Base-by-base conservation (phyloP, 768 basidiomycete species). In the Boletus sp. region DNA sequence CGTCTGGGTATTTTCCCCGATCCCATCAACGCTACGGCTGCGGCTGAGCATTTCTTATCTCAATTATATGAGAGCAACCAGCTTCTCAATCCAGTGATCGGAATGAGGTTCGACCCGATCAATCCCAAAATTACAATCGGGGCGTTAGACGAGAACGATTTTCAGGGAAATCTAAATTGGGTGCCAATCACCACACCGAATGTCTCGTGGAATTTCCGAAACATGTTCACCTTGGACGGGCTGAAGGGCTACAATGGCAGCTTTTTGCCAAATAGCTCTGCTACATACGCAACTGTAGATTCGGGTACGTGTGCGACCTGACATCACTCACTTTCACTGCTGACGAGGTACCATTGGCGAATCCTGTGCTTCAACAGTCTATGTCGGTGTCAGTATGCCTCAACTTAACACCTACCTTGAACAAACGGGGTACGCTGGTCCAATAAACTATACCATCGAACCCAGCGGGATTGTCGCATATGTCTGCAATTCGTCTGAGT, bases 121-220 rank as follows among this genome's bases (percentile, higher is more conserved):
- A 50, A 68, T 29, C 69, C 67, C 8, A 71, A 63, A 32, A 57
- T 68, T n/a, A 68, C 67, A 4, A 68, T 68, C 15, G 67, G 69
- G 6, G 64, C 55, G 6, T 48, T 68, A 45, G 67, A 71, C 33
- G 50, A 56, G 30, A 60, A 46, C 7, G 66, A 68, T 52, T 63
- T 57, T 40, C 50, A 65, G 15, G 69, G 64, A 24, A 54, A 54
- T 1, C 5, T 69, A 17, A 64, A 69, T 33, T 64, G 67, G 55
- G 59, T 69, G 7, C 58, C 55, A 6, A 50, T 69, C 29, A 49
- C 9, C 50, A 68, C 55, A 7, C 62, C 62, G 1, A 61, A 61
- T 18, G 7, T 14, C 11, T 47, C 63, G n/a, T 57, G 59, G 63
- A 4, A 0, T 3, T 18, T 55, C 20, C 18, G 28, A 39, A 64